Conservation (phyloP, 306 rosid genomes). For the Cucumis hystrix region DNA sequence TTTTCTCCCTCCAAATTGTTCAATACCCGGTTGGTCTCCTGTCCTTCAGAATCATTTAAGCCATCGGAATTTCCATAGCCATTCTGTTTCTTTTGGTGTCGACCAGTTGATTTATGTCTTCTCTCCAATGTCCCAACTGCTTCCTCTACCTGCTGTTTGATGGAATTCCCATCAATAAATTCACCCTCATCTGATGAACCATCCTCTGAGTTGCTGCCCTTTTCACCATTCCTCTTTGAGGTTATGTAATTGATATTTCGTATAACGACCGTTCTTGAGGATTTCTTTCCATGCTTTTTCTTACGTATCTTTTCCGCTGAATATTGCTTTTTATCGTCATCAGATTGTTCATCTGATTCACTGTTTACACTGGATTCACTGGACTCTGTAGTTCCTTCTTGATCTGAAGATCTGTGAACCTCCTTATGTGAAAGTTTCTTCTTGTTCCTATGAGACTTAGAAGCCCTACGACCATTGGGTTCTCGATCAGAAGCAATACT, state of each 20-base stretch:
- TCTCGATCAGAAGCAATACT: conserved; percentile 39
- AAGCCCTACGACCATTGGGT: conserved; percentile 21
- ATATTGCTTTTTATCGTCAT: conserved; percentile 33
- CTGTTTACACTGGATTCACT: conserved; percentile 54
- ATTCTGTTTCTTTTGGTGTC: conserved; percentile 37
- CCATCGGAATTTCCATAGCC: conserved; percentile 22
- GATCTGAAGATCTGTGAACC: conserved; percentile 38
- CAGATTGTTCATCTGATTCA: conserved; percentile 38
- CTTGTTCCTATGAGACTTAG: conserved; percentile 44
- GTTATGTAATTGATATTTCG: conserved; percentile 95
- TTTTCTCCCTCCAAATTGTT: conserved; percentile 30
- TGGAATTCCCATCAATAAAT: conserved; percentile 49
- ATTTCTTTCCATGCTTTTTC: conserved; percentile 58
- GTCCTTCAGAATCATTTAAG: conserved; percentile 25
- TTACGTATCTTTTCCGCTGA: conserved; percentile 21
- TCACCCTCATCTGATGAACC: conserved; percentile 55
- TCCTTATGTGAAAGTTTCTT: conserved; percentile 48
- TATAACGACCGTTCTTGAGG: conserved; percentile 82
- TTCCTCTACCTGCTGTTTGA: conserved; percentile 80
- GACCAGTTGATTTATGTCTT: conserved; percentile 47
- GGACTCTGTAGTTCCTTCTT: conserved; percentile 33
- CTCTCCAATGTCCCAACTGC: conserved; percentile 75
- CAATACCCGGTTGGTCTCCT: conserved; percentile 5
- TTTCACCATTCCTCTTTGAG: conserved; percentile 66
- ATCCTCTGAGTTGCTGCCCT: conserved; percentile 49